These are phyloP conservation scores for Ophiostoma novo-ulmi DNA, from an alignment of 2,329 filamentous ascomycete genomes.

Conservation along the genomic window DNA sequence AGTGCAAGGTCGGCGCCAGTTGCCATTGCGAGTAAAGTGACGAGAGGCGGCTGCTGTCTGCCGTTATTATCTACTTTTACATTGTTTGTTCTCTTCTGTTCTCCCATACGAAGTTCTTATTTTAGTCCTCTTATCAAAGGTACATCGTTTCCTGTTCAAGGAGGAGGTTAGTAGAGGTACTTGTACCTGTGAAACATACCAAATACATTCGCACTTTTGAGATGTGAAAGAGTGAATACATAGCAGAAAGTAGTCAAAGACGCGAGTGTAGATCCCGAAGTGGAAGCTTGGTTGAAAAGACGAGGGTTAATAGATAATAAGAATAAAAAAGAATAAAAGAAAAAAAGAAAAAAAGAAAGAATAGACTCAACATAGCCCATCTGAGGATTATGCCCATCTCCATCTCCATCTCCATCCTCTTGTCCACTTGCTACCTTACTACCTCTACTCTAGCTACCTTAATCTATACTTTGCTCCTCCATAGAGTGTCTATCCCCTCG, in stretches of 20 bases:
- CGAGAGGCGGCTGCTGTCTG: neutral
- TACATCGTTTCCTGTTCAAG: conserved; percentile 1
- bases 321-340: neutral
- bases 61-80: neutral
- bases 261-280: neutral
- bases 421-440: neutral
- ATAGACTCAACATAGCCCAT: neutral
- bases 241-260: neutral
- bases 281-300: neutral
- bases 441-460: neutral
- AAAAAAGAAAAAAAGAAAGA: neutral
- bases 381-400: conserved; percentile 4
- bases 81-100: neutral
- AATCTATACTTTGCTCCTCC: neutral
- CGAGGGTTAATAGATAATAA: neutral
- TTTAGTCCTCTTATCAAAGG: neutral
- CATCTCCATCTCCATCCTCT: neutral
- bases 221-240: neutral
- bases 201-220: neutral
- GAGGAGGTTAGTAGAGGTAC: neutral
- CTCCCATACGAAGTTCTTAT: neutral
- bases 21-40: neutral
- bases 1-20: neutral
- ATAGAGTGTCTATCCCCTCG: neutral
- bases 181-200: neutral